Evolutionary conservation across 768 basidiomycete species (phyloP).

Genomic region (Rhodotorula paludigena): DNA sequence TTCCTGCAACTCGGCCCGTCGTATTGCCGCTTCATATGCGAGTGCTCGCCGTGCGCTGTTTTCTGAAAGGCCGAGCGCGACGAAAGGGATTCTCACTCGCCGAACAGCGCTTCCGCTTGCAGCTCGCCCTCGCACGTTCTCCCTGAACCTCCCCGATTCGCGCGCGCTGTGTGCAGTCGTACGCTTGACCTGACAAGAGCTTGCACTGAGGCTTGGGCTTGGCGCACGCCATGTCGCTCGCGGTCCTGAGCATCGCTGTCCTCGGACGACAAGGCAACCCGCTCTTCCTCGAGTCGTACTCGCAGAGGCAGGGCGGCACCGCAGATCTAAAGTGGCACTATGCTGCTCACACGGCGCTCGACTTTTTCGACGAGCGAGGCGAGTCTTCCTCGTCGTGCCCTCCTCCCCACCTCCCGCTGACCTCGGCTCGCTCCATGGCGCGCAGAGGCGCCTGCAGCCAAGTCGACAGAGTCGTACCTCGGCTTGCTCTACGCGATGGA

Average conservation of each 20-base stretch:
- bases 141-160: no score
- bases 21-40: no score
- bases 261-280: conserved; percentile 42
- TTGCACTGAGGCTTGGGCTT: no score
- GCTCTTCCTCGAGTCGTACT: conserved; percentile 37
- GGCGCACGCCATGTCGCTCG: conserved; percentile 20
- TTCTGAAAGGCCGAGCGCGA: no score
- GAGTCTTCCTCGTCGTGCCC: conserved; percentile 43
- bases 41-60: no score
- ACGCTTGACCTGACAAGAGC: no score
- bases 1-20: no score
- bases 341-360: conserved; percentile 80
- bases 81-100: no score
- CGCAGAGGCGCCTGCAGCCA: conserved; percentile 52
- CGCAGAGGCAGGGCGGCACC: conserved; percentile 50
- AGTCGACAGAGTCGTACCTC: conserved; percentile 71
- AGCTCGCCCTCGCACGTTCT: no score
- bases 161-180: no score
- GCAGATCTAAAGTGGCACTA: conserved; percentile 72
- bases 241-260: conserved; percentile 41
- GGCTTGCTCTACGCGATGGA: conserved; percentile 86
- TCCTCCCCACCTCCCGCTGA: background rate
- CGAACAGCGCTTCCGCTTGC: no score
- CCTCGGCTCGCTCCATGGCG: conserved; percentile 4
- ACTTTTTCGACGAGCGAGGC: conserved; percentile 90